phyloP scores from a whole-genome alignment of 192 early-diverging fungal genomes.

The Umbelopsis sp. region DNA sequence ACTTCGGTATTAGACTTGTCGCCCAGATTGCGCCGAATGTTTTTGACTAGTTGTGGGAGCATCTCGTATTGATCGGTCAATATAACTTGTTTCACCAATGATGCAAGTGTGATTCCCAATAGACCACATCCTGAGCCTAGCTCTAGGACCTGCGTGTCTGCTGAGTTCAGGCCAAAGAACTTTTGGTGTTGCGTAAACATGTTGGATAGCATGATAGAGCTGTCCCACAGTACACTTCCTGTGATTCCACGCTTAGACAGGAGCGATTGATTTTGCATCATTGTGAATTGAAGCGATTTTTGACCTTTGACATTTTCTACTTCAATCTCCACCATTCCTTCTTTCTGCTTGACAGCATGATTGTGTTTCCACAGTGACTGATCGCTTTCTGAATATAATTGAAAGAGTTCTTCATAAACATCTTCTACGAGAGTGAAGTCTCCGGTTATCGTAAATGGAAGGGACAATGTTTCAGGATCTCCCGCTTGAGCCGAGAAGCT shows the following conservation, averaged over 20 bases:
- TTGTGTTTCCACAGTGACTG: slow-evolving; percentile 27
- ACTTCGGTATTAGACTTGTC: slow-evolving; percentile 20
- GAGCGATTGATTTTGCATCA: slow-evolving; percentile 29
- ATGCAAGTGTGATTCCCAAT: slow-evolving; percentile 43
- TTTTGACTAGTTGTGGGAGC: slow-evolving; percentile 43
- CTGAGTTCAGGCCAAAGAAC: slow-evolving; percentile 4
- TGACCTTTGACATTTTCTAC: slow-evolving; percentile 12
- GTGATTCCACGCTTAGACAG: slow-evolving; percentile 46
- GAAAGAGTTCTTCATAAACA: slow-evolving; percentile 29
- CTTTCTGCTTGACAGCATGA: slow-evolving; percentile 26
- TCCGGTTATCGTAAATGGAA: background rate
- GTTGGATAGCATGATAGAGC: slow-evolving; percentile 43
- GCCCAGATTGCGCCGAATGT: slow-evolving; percentile 39
- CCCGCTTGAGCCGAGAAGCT: background rate
- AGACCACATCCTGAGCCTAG: slow-evolving; percentile 49
- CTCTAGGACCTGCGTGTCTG: slow-evolving; percentile 24
- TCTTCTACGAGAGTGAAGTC: slow-evolving; percentile 17
- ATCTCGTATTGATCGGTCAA: slow-evolving; percentile 47
- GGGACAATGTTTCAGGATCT: background rate
- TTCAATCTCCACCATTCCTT: slow-evolving; percentile 26
- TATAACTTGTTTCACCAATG: slow-evolving; percentile 38
- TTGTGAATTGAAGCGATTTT: background rate
- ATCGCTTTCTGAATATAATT: slow-evolving; percentile 26
- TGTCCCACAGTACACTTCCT: slow-evolving; percentile 49
- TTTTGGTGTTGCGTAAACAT: slow-evolving; percentile 24